A percentile compares a stretch with the other conserved stretches of the same genome.
Conservation (phyloP, 208 protist genomes). For the Leptomonas pyrrhocoris region DNA sequence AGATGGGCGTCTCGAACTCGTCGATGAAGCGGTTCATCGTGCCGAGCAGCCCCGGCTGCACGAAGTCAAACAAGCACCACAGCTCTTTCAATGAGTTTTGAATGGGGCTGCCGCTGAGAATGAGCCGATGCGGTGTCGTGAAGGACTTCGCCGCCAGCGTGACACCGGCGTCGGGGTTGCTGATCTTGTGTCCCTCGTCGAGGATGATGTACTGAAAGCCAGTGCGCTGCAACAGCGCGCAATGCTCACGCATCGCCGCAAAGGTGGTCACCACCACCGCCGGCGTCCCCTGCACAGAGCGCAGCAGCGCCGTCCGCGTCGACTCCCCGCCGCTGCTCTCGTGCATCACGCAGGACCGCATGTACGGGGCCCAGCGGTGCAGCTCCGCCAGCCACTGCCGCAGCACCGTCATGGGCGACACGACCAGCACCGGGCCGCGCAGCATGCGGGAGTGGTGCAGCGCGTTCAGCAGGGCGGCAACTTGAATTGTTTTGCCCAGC, state of each 20-base stretch:
- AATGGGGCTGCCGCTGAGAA: constrained; percentile 97
- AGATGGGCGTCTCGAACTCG: constrained; percentile 85
- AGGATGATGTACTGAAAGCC: constrained; percentile 96
- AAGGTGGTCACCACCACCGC: constrained; percentile 96
- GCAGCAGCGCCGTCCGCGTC: constrained; percentile 52
- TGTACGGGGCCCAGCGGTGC: constrained; percentile 91
- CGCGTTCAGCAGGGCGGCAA: constrained; percentile 89
- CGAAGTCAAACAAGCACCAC: constrained; percentile 99
- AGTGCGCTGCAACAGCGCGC: constrained; percentile 50
- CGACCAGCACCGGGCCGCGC: constrained; percentile 89
- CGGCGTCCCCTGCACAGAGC: constrained; percentile 51
- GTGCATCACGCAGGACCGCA: constrained; percentile 90
- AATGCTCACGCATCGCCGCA: constrained; percentile 74
- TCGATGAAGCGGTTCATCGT: constrained; percentile 78
- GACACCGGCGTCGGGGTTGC: constrained; percentile 95
- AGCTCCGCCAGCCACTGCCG: constrained; percentile 95
- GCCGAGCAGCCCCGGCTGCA: constrained; percentile 95
- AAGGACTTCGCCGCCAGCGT: constrained; percentile 96
- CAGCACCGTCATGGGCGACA: constrained; percentile 94
- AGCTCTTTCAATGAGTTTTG: constrained; percentile 99
- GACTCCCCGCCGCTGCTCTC: constrained; percentile 48
- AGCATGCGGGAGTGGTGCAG: constrained; percentile 79
- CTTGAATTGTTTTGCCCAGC: constrained; percentile 97
- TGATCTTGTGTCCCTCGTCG: constrained; percentile 98
- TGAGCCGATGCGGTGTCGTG: constrained; percentile 92